phyloP scores from a whole-genome alignment of 192 early-diverging fungal genomes.

The Backusella tuberculispora region DNA sequence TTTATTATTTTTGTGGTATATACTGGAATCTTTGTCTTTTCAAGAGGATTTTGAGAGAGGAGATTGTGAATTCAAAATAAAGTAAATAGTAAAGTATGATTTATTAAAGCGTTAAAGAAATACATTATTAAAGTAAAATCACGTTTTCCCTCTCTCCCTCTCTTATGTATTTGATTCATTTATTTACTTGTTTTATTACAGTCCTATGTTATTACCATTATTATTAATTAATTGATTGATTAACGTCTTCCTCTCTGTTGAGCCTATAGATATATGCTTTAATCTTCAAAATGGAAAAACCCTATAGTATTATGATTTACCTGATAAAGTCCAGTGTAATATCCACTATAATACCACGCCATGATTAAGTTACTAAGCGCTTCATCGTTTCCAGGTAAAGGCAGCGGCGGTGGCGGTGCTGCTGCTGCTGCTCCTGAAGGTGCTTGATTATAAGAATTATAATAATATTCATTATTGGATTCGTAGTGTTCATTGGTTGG shows the following conservation, averaged over 20 bases:
- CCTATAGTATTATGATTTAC: slow-evolving; percentile 23
- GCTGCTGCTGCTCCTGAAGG: not conserved
- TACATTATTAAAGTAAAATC: no score
- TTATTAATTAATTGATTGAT: not conserved
- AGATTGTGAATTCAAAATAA: no score
- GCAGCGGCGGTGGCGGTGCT: slow-evolving; percentile 8
- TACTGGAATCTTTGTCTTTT: no score
- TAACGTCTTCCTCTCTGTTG: not conserved
- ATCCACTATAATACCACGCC: slow-evolving; percentile 79
- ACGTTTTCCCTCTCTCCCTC: no score
- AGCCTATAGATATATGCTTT: not conserved
- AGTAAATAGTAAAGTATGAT: no score
- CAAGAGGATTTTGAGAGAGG: no score
- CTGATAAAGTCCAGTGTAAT: slow-evolving; percentile 75
- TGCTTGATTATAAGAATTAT: not conserved
- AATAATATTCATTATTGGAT: not conserved
- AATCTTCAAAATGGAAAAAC: no score
- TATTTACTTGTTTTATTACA: no score
- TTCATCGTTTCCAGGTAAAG: slow-evolving; percentile 52
- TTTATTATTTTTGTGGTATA: no score
- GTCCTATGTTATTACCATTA: no score
- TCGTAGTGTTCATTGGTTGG: not conserved
- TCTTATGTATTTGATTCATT: no score
- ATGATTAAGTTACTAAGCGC: slow-evolving; percentile 66
- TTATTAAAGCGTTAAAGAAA: no score